These are phyloP conservation scores for Coelastrella sp. DNA, from an alignment of 139 green algal species.

Conservation along the genomic window DNA sequence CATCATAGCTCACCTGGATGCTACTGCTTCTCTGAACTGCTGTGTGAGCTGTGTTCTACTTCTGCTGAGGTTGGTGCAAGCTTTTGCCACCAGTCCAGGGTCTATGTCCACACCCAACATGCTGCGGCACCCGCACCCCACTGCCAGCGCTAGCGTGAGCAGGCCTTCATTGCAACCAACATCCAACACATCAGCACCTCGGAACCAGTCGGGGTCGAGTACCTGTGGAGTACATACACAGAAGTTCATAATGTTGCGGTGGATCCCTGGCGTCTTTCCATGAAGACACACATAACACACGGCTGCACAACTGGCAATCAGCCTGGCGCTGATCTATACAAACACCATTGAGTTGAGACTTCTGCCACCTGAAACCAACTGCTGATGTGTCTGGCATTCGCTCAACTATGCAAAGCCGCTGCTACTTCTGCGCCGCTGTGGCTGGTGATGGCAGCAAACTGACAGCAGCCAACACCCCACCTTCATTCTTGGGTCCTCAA, in stretches of 20 bases:
- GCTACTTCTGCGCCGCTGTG: not conserved
- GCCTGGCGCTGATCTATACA: too few species aligned
- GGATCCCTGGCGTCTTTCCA: not conserved
- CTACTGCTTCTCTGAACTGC: slow-evolving; percentile 37
- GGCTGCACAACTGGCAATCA: not conserved
- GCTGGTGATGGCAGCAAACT: not conserved
- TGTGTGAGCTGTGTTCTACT: slow-evolving; percentile 50
- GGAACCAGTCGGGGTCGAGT: slow-evolving; percentile 77
- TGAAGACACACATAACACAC: not conserved
- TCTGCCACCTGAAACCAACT: too few species aligned
- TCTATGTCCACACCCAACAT: slow-evolving; percentile 91
- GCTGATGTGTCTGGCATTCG: too few species aligned
- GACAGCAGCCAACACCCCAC: not conserved
- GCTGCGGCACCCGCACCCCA: slow-evolving; percentile 57
- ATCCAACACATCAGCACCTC: slow-evolving; percentile 79
- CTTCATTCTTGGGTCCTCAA: slow-evolving; percentile 52
- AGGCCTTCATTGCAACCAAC: slow-evolving; percentile 95
- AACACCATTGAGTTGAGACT: too few species aligned
- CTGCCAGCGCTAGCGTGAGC: slow-evolving; percentile 85
- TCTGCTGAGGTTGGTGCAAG: slow-evolving; percentile 65
- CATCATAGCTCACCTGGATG: not conserved
- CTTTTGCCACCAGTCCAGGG: slow-evolving; percentile 70
- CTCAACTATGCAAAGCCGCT: too few species aligned
- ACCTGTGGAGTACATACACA: slow-evolving; percentile 5
- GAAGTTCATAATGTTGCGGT: too few species aligned